A percentile compares a stretch with the other conserved stretches of the same genome.
Conservation (phyloP, 192 early-diverging fungal genomes). For the Haplosporangium gracile region DNA sequence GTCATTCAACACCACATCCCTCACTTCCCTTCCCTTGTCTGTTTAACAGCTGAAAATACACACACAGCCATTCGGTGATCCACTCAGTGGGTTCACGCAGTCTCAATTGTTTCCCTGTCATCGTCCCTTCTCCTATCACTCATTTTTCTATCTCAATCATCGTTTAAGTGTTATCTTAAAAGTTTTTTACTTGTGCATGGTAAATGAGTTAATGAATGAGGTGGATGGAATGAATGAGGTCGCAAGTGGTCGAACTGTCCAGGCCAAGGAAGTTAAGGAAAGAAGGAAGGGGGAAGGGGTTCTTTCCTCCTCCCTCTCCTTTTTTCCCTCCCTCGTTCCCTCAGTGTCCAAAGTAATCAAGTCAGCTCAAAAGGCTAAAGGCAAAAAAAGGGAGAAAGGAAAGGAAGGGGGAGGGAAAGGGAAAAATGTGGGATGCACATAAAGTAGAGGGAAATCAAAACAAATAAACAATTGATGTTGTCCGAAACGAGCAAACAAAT, state of each 20-base stretch:
- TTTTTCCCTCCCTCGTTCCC: too few species aligned
- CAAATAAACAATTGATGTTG: not conserved
- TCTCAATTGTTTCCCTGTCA: not conserved
- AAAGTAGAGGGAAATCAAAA: not conserved
- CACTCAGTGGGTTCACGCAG: not conserved
- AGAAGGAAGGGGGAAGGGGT: too few species aligned
- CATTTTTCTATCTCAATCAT: not conserved
- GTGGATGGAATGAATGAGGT: not conserved
- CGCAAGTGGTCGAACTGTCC: too few species aligned
- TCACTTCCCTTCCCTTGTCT: not conserved
- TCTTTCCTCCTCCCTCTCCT: too few species aligned
- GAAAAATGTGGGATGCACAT: constrained; percentile 1
- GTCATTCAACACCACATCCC: not conserved
- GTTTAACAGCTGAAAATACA: too few species aligned
- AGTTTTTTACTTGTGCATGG: not conserved
- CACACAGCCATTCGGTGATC: too few species aligned
- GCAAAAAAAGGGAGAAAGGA: not conserved
- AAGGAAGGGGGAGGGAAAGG: not conserved
- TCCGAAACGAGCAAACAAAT: not conserved
- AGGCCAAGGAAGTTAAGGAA: too few species aligned
- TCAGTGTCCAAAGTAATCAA: not conserved
- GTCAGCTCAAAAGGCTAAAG: not conserved
- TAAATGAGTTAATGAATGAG: not conserved
- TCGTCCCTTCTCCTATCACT: not conserved
- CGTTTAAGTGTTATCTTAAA: not conserved